Conservation (phyloP, 176 grass and related monocot genomes). For the Juncus effusus region DNA sequence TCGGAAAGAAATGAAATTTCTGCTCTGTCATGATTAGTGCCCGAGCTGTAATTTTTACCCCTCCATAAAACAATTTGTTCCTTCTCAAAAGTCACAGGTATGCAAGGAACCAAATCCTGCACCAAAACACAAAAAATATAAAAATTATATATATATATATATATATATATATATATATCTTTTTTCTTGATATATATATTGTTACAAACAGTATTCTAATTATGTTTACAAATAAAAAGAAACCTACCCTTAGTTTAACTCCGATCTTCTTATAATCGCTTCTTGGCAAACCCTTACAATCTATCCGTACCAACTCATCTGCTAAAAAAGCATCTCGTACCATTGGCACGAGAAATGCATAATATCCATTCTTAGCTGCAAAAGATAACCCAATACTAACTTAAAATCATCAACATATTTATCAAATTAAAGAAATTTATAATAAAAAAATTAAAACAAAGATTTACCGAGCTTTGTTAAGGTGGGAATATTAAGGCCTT, state of each 20-base stretch:
- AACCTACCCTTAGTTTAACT: conserved; percentile 82
- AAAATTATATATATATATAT: not conserved
- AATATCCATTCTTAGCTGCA: conserved; percentile 89
- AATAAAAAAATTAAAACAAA: not conserved
- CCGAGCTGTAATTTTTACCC: conserved; percentile 48
- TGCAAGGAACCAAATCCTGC: conserved; percentile 85
- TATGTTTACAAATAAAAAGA: conserved; percentile 4
- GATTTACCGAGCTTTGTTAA: conserved; percentile 75
- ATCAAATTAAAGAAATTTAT: not conserved
- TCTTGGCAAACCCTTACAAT: conserved; percentile 67
- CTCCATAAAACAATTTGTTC: conserved; percentile 88
- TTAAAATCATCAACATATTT: conserved; percentile 14
- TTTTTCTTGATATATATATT: conserved; percentile 2
- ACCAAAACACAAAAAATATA: conserved; percentile 1
- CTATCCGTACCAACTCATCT: conserved; percentile 66
- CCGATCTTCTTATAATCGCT: conserved; percentile 91
- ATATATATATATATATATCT: not conserved
- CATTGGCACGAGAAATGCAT: conserved; percentile 63
- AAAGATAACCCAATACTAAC: conserved; percentile 8
- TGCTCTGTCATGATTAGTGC: conserved; percentile 25
- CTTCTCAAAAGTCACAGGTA: conserved; percentile 66
- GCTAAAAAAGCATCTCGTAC: conserved; percentile 68
- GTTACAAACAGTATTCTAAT: not conserved
- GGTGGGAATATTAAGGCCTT: conserved; percentile 54
- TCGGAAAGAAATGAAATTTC: conserved; percentile 19